Evolutionary conservation across 139 green algal species (phyloP).

Genomic region (Chlamydomonas schloesseri): DNA sequence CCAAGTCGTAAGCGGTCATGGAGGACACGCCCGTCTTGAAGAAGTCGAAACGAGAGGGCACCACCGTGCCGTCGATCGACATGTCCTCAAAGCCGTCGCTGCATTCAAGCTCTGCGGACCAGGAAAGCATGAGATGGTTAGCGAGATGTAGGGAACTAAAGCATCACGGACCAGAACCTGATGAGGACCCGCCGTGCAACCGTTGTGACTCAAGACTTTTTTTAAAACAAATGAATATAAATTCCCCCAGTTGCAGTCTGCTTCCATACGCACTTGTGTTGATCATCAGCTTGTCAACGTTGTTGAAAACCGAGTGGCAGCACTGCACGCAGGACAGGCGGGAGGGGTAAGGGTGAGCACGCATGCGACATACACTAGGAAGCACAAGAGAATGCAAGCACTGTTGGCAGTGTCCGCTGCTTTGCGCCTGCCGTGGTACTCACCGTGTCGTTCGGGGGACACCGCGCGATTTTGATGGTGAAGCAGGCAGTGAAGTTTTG

Average conservation of each 20-base stretch:
- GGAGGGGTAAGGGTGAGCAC: too few relatives aligned
- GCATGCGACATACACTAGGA: too few relatives aligned
- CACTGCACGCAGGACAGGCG: neutral
- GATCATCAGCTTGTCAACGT: neutral
- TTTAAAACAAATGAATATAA: too few relatives aligned
- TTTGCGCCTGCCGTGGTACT: too few relatives aligned
- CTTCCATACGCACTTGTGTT: neutral
- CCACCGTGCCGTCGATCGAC: neutral
- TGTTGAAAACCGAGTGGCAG: neutral
- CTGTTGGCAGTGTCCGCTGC: too few relatives aligned
- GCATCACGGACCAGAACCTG: too few relatives aligned
- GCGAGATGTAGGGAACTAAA: too few relatives aligned
- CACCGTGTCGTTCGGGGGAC: neutral
- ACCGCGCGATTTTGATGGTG: neutral
- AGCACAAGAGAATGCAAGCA: too few relatives aligned
- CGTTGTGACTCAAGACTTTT: too few relatives aligned
- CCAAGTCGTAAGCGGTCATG: neutral
- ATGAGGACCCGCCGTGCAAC: too few relatives aligned
- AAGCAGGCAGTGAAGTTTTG: neutral
- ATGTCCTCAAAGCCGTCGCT: neutral
- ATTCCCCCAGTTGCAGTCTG: too few relatives aligned
- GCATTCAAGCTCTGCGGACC: neutral
- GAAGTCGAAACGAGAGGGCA: neutral
- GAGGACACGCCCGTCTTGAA: neutral
- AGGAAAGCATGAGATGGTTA: neutral